phyloP scores from a whole-genome alignment of 2,329 filamentous ascomycete genomes.

The Monosporascus sp. region DNA sequence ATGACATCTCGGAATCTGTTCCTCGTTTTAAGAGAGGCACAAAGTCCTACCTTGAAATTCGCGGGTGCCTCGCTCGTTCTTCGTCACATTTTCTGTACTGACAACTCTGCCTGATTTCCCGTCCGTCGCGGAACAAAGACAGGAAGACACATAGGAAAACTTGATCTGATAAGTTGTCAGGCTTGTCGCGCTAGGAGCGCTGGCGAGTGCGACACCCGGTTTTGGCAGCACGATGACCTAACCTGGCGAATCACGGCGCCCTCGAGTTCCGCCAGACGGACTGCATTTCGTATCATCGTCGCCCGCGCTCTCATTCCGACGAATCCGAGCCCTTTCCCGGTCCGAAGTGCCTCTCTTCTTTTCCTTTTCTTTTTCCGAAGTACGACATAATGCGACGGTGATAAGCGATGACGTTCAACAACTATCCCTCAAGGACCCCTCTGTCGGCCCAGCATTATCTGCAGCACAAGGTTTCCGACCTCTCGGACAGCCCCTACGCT shows the following conservation, averaged over 20 bases:
- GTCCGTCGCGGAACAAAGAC: not conserved
- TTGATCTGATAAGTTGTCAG: not conserved
- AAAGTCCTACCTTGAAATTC: not conserved
- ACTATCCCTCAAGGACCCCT: conserved; percentile 9
- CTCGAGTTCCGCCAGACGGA: not conserved
- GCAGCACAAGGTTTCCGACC: conserved; percentile 23
- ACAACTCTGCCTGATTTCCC: not conserved
- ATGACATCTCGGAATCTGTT: not conserved
- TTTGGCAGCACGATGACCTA: not conserved
- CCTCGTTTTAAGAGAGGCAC: not conserved
- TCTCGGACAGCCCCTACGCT: conserved; percentile 21
- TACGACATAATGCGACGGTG: conserved; percentile 11
- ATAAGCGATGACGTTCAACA: conserved; percentile 19
- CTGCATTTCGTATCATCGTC: not conserved
- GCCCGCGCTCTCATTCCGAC: conserved; percentile 9
- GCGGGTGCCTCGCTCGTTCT: not conserved
- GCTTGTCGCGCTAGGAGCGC: not conserved
- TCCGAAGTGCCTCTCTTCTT: conserved; percentile 3
- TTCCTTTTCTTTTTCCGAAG: not conserved
- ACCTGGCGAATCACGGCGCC: not conserved
- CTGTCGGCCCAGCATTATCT: conserved; percentile 9
- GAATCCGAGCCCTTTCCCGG: conserved; percentile 1
- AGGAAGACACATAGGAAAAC: not conserved
- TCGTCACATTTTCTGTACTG: not conserved
- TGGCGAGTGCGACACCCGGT: not conserved